Percentiles rank a stretch among this genome's conserved stretches.
Conservation (phyloP, 768 basidiomycete genomes). For the Xerocomellus dryophilus region DNA sequence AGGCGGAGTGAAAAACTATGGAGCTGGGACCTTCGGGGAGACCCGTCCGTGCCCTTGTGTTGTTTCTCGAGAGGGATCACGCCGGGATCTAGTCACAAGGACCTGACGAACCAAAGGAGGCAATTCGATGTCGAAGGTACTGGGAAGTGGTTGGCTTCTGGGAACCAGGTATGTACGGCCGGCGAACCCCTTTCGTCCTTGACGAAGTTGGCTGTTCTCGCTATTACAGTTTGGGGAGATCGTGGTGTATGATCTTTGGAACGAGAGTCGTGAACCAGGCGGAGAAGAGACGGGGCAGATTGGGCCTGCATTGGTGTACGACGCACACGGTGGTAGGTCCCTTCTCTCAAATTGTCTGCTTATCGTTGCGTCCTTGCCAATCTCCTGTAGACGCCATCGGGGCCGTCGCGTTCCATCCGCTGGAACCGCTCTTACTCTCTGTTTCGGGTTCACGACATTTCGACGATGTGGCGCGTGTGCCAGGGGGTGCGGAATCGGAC, state of each 20-base stretch:
- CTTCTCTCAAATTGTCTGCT: background rate
- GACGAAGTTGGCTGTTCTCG: background rate
- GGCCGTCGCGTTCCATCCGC: slow-evolving; percentile 71
- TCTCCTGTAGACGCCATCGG: slow-evolving; percentile 61
- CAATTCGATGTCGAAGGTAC: slow-evolving; percentile 73
- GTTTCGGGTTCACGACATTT: slow-evolving; percentile 81
- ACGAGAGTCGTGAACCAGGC: background rate
- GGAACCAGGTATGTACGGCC: slow-evolving; percentile 57
- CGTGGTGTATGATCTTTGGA: slow-evolving; percentile 52
- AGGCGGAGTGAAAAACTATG: slow-evolving; percentile 58
- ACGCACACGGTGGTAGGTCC: slow-evolving; percentile 56
- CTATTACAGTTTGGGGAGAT: slow-evolving; percentile 53
- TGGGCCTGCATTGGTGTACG: slow-evolving; percentile 37
- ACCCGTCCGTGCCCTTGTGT: slow-evolving; percentile 43
- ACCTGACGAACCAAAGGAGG: slow-evolving; percentile 68
- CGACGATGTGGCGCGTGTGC: slow-evolving; percentile 11
- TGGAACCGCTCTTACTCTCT: slow-evolving; percentile 54
- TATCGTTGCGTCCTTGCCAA: background rate
- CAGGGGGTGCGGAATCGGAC: slow-evolving; percentile 14
- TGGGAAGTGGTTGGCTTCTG: slow-evolving; percentile 62
- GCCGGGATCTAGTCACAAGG: background rate
- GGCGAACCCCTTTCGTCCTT: background rate
- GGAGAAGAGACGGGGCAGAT: slow-evolving; percentile 13
- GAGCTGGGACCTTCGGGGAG: slow-evolving; percentile 75
- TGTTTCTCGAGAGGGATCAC: slow-evolving; percentile 26